Conservation (phyloP, 2,329 filamentous ascomycete genomes). For the Arthrobotrys sphaeroides region DNA sequence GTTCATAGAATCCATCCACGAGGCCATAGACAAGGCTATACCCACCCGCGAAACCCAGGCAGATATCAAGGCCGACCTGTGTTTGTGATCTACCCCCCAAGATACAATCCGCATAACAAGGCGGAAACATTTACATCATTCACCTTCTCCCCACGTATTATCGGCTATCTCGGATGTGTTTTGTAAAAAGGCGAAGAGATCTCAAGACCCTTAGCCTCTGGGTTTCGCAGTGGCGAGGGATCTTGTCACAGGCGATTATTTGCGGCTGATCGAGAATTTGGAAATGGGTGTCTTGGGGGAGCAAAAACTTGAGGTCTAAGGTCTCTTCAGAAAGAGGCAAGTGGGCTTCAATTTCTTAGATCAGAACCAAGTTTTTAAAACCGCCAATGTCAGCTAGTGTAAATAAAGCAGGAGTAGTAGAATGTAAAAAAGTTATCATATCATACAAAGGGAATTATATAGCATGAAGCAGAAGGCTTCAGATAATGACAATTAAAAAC, state of each 20-base stretch:
- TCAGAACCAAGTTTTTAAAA: no score
- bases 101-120: not conserved
- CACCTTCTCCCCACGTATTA: not conserved
- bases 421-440: not conserved
- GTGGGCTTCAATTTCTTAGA: no score
- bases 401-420: not conserved
- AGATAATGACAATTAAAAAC: not conserved
- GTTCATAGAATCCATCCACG: no score
- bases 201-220: not conserved
- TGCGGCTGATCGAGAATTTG: no score
- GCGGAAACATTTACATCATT: not conserved
- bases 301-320: no score
- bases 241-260: not conserved
- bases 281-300: no score
- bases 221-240: not conserved
- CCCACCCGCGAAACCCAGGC: no score
- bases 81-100: not conserved
- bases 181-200: not conserved
- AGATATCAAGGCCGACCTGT: not conserved
- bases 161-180: slow-evolving; percentile 8
- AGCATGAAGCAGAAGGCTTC: not conserved
- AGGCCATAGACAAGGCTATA: no score
- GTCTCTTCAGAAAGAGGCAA: no score
- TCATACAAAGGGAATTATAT: slow-evolving; percentile 21
- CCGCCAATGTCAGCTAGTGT: not conserved